Evolutionary conservation across 2,329 filamentous ascomycete species (phyloP), one percentile per base, ranked within the genome.

Genomic region (Dactylellina sp.): DNA sequence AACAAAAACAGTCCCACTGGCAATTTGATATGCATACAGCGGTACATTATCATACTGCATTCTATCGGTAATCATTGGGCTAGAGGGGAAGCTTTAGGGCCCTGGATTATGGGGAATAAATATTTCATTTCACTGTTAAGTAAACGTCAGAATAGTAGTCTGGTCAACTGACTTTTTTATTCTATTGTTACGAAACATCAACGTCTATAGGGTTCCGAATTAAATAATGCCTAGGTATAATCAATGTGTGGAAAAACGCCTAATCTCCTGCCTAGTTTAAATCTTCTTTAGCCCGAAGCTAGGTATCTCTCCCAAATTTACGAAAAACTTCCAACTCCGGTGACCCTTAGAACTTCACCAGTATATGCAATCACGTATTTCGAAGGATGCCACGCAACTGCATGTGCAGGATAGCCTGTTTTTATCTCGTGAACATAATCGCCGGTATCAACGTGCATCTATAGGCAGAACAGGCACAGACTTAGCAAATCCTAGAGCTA

Each of bases 341-440:
- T 70, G 11, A 75, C 71, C 46, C 64, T 61, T 11, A 75, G 37
- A 24, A 75, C 71, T 14, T 79, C 79, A 18, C 78, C 78, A 0
- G 79, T 78, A 64, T 79, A 79, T n/a, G 79, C 79, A 39, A 79
- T 59, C 60, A 77, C 77, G 50, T 79, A 79, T 71, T 77, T 78
- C 56, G 75, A 76, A 9, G 79, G 79, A 47, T 79, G 79, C 79
- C 79, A 79, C 47, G 78, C 78, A 14, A 79, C 75, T 9, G 76
- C 78, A 40, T 77, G 76, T 9, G 79, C 77, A 5, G 79, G 78
- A 52, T 79, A 77, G 12, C 57, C 72, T n/a, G 78, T 79, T 46
- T 76, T 74, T 32, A 79, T 77, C 39, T 76, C 77, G 61, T 79
- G 76, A 5, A 79, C 76, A 47, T 77, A 77, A 40, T 79, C 79